Percentiles rank a stretch among this genome's conserved stretches.
Conservation (phyloP, 2,329 filamentous ascomycete genomes). For the Tolypocladium endophyticum region DNA sequence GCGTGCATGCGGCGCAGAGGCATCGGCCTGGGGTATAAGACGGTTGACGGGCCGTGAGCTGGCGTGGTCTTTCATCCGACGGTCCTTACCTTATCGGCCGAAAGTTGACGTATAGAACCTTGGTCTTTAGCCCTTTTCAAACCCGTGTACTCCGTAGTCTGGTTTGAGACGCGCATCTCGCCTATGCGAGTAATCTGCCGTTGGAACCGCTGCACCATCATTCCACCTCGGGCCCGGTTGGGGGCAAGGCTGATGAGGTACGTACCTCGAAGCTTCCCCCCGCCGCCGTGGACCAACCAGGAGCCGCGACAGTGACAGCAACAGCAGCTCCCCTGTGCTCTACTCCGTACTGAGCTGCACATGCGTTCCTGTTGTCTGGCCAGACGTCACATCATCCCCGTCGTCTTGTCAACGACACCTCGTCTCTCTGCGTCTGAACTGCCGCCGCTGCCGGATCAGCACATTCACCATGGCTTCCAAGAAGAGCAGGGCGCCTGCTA, state of each 20-base stretch:
- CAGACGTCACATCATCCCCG: not conserved
- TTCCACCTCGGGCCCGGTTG: not conserved
- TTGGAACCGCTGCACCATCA: not conserved
- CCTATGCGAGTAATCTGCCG: not conserved
- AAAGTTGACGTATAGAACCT: not conserved
- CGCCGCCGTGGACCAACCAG: not conserved
- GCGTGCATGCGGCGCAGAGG: not conserved
- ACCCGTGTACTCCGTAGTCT: not conserved
- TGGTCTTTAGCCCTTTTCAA: too few relatives aligned
- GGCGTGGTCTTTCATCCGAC: not conserved
- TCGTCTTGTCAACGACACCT: not conserved
- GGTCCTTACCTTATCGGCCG: not conserved
- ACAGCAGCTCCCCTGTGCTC: not conserved
- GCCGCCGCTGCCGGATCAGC: not conserved
- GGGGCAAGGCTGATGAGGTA: not conserved
- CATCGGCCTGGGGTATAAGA: not conserved
- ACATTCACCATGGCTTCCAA: slow-evolving; percentile 44
- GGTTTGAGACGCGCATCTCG: not conserved
- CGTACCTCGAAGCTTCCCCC: not conserved
- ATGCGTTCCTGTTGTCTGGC: not conserved
- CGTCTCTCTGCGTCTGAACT: not conserved
- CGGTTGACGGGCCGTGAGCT: not conserved
- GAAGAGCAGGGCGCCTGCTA: slow-evolving; percentile 41
- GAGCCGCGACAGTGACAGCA: not conserved
- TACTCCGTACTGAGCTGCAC: too few relatives aligned